A percentile compares a stretch with the other conserved stretches of the same genome.
These are phyloP conservation scores for Lasiodiplodia gonubiensis DNA, from an alignment of 2,329 filamentous ascomycete species.

Conservation along the genomic window DNA sequence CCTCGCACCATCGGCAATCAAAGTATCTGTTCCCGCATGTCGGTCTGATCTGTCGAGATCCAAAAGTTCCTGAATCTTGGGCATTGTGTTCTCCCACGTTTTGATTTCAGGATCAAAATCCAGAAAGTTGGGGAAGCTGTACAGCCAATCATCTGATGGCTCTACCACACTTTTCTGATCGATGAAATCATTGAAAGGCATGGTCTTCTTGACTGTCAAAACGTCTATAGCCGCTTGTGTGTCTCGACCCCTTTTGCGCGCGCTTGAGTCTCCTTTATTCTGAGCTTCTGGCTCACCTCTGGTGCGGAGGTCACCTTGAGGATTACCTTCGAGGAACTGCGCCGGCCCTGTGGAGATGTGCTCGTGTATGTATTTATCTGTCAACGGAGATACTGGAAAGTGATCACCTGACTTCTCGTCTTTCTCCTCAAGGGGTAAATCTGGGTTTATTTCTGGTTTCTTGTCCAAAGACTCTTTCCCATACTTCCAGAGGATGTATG, in stretches of 20 bases:
- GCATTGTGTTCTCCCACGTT: no score
- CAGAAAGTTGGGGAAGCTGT: background rate
- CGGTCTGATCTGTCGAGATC: no score
- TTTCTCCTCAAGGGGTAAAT: background rate
- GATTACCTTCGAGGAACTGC: no score
- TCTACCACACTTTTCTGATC: background rate
- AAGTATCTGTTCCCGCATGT: no score
- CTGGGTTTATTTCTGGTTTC: background rate
- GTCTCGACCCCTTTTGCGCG: background rate
- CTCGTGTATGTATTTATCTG: no score
- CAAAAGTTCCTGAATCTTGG: no score
- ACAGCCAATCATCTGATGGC: background rate
- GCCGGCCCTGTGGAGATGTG: no score
- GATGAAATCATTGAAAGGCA: constrained; percentile 3
- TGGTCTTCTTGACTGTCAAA: background rate
- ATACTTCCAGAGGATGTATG: constrained; percentile 19
- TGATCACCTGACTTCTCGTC: background rate
- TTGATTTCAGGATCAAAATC: background rate
- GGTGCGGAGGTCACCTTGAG: no score
- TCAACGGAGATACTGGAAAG: no score
- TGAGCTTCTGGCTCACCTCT: no score
- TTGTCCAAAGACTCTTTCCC: background rate
- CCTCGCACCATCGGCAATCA: no score
- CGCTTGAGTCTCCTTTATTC: no score
- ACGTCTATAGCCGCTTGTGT: background rate